Conservation (phyloP, 2,329 filamentous ascomycete species). For the Ophiostoma ips region DNA sequence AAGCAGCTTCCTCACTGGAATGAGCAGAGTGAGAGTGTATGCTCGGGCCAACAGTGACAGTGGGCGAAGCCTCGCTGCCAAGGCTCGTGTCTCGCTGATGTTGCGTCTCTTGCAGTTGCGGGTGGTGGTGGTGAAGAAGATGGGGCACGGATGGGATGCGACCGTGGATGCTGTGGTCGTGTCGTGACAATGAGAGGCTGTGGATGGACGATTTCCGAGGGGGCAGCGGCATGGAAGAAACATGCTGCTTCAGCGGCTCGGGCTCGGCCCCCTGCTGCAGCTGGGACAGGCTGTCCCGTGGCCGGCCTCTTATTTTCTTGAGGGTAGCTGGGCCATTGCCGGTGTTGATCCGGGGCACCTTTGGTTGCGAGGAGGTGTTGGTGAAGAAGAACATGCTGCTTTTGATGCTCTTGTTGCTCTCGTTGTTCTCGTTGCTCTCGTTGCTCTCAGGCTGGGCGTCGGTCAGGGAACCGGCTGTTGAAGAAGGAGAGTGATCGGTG, state of each 20-base stretch:
- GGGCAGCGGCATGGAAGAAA: conserved; percentile 9
- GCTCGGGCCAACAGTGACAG: conserved; percentile 5
- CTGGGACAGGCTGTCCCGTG: background rate
- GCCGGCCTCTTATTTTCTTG: conserved; percentile 9
- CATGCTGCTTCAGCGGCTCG: conserved; percentile 4
- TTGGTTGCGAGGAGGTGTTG: background rate
- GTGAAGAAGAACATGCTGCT: conserved; percentile 1
- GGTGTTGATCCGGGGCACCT: conserved; percentile 2
- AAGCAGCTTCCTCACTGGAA: conserved; percentile 23
- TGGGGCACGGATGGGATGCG: background rate
- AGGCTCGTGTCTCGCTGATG: conserved; percentile 14
- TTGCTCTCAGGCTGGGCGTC: background rate
- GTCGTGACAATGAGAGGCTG: conserved; percentile 19
- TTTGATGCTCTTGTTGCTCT: no score
- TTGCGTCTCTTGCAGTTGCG: conserved; percentile 9
- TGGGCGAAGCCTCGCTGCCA: background rate
- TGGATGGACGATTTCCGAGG: conserved; percentile 8
- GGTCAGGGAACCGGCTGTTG: background rate
- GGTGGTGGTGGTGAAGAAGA: background rate
- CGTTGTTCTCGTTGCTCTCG: background rate
- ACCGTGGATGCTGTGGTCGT: conserved; percentile 15
- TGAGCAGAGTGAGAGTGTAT: conserved; percentile 21
- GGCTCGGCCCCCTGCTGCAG: background rate
- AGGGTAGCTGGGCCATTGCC: conserved; percentile 5
- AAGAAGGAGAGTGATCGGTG: background rate